Percentiles rank a stretch among this genome's conserved stretches.
Evolutionary conservation across 2,329 filamentous ascomycete genomes (phyloP).

Genomic region (Lachnellula suecica): DNA sequence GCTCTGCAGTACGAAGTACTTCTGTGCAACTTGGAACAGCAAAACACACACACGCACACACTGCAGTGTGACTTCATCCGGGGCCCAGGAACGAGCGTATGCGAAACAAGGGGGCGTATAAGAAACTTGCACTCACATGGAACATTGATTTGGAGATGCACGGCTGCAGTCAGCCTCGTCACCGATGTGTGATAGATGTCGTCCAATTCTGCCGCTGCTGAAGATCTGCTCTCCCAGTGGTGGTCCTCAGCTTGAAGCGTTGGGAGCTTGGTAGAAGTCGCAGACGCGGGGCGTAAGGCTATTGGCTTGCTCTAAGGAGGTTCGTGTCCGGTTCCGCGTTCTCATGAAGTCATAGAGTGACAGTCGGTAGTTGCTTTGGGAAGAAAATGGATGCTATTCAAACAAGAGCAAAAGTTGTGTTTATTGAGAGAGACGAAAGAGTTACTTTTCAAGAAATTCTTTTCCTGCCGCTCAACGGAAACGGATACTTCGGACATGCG

Average conservation of each 20-base stretch:
- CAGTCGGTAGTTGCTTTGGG: no score
- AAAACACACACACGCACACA: background rate
- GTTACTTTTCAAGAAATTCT: no score
- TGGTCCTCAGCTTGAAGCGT: background rate
- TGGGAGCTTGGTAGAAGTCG: no score
- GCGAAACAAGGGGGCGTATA: background rate
- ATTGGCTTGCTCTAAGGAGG: no score
- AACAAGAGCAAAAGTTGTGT: no score
- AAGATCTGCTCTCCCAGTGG: background rate
- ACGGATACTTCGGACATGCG: no score
- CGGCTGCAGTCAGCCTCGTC: background rate
- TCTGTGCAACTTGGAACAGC: background rate
- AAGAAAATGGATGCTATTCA: no score
- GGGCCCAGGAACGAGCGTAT: background rate
- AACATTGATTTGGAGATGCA: background rate
- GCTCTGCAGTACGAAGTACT: background rate
- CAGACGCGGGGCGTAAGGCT: no score
- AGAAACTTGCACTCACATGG: background rate
- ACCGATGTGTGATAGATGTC: background rate
- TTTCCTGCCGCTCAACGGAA: no score
- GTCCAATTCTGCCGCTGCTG: background rate
- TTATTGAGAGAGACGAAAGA: no score
- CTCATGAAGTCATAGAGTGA: no score
- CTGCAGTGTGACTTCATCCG: constrained; percentile 9
- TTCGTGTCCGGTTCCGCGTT: no score